Percentiles rank a stretch among this genome's conserved stretches.
These are phyloP conservation scores for Crepidotus variabilis DNA, from an alignment of 768 basidiomycete species.

Conservation along the genomic window DNA sequence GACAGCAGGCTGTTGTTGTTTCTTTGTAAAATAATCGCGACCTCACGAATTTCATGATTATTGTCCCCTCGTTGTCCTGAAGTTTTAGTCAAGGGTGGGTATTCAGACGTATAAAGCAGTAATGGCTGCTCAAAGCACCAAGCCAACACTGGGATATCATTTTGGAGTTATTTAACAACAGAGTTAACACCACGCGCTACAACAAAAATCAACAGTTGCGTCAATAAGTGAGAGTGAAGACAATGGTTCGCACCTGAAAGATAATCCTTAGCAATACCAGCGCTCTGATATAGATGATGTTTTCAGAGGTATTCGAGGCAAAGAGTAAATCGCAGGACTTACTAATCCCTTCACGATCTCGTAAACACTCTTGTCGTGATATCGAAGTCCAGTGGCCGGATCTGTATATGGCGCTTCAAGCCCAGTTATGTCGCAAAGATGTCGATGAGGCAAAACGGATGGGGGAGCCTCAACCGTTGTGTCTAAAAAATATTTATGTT, in stretches of 20 bases:
- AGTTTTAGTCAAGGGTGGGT: no score
- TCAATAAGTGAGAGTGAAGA: not conserved
- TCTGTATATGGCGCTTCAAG: slow-evolving; percentile 87
- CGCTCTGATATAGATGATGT: slow-evolving; percentile 38
- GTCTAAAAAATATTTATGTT: slow-evolving; percentile 37
- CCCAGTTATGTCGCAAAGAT: slow-evolving; percentile 86
- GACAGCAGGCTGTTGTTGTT: no score
- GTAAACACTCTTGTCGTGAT: slow-evolving; percentile 86
- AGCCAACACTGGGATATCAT: no score
- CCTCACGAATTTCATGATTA: no score
- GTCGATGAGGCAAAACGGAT: slow-evolving; percentile 69
- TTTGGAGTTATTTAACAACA: slow-evolving; percentile 28
- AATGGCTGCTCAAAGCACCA: no score
- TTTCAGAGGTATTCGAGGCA: not conserved
- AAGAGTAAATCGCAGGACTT: slow-evolving; percentile 13
- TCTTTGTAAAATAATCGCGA: no score
- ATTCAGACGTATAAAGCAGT: no score
- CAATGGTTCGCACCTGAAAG: slow-evolving; percentile 45
- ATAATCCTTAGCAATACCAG: slow-evolving; percentile 73
- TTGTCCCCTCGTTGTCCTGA: no score
- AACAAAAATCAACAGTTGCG: slow-evolving; percentile 8
- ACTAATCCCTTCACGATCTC: slow-evolving; percentile 77
- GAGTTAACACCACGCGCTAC: slow-evolving; percentile 34
- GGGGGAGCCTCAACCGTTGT: slow-evolving; percentile 83
- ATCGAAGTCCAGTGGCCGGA: slow-evolving; percentile 74